phyloP scores from a whole-genome alignment of 345 rosid species.

The Ricinus communis region DNA sequence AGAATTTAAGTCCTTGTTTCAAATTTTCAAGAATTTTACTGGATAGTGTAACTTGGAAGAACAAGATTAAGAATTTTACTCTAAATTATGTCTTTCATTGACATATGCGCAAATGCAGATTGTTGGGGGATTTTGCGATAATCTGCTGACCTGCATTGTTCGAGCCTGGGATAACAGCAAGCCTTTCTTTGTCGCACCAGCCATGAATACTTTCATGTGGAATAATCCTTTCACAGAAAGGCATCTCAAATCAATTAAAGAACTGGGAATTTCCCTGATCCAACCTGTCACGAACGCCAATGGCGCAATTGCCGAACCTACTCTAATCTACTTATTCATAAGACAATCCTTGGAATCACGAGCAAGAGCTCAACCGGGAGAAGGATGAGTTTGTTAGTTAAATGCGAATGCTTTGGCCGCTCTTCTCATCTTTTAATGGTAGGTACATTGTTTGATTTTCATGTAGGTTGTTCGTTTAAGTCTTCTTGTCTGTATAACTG shows the following conservation, averaged over 20 bases:
- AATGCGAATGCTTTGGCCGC: background rate
- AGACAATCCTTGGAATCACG: slow-evolving; percentile 72
- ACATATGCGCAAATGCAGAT: slow-evolving; percentile 44
- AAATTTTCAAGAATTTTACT: no score
- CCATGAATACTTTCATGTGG: slow-evolving; percentile 96
- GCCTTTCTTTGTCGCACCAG: slow-evolving; percentile 77
- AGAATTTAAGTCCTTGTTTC: no score
- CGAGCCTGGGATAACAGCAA: slow-evolving; percentile 92
- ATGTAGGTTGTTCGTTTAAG: no score
- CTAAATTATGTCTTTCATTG: no score
- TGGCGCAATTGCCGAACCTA: slow-evolving; percentile 94
- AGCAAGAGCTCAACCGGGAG: slow-evolving; percentile 72
- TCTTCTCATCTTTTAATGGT: no score
- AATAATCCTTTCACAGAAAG: slow-evolving; percentile 83
- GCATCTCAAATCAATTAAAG: slow-evolving; percentile 76
- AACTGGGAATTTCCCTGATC: slow-evolving; percentile 81
- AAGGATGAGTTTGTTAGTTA: slow-evolving; percentile 24
- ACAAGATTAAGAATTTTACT: no score
- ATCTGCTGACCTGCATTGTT: slow-evolving; percentile 77
- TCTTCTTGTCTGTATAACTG: no score
- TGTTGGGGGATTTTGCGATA: slow-evolving; percentile 91
- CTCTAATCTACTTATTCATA: slow-evolving; percentile 69
- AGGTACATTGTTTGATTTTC: no score
- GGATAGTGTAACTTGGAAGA: no score
- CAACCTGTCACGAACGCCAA: slow-evolving; percentile 79